phyloP scores from a whole-genome alignment of 805 yeast species.

The Maudiozyma pseudohumilis region DNA sequence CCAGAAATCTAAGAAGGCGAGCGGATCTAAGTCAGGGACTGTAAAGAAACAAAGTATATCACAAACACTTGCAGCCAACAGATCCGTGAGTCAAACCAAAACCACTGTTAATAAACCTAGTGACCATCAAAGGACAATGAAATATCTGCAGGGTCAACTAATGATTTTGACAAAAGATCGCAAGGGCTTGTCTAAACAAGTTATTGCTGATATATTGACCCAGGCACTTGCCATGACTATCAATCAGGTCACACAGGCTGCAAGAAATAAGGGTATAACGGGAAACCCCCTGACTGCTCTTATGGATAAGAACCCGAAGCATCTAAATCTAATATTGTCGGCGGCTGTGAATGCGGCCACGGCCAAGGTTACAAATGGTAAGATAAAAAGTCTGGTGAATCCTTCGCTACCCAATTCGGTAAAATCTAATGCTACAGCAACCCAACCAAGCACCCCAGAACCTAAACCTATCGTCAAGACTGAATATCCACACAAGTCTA shows the following conservation, averaged over 20 bases:
- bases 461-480: neutral
- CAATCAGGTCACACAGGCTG: slow-evolving; percentile 81
- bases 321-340: slow-evolving; percentile 65
- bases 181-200: slow-evolving; percentile 65
- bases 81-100: slow-evolving; percentile 11
- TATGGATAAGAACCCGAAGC: slow-evolving; percentile 74
- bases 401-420: slow-evolving; percentile 16
- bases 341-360: slow-evolving; percentile 77
- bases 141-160: slow-evolving; percentile 78
- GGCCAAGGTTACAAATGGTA: slow-evolving; percentile 46
- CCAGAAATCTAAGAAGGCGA: slow-evolving; percentile 21
- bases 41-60: slow-evolving; percentile 30
- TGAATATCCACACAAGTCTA: neutral
- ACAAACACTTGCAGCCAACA: slow-evolving; percentile 25
- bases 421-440: neutral
- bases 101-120: slow-evolving; percentile 19
- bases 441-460: neutral
- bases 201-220: slow-evolving; percentile 76
- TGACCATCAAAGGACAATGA: slow-evolving; percentile 49
- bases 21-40: slow-evolving; percentile 10
- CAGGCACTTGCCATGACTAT: slow-evolving; percentile 90
- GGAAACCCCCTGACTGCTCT: slow-evolving; percentile 70
- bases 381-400: slow-evolving; percentile 35
- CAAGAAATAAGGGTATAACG: slow-evolving; percentile 71
- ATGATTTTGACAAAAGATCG: slow-evolving; percentile 70